Conservation (phyloP, 768 basidiomycete species). For the Gelatoporia subvermispora region DNA sequence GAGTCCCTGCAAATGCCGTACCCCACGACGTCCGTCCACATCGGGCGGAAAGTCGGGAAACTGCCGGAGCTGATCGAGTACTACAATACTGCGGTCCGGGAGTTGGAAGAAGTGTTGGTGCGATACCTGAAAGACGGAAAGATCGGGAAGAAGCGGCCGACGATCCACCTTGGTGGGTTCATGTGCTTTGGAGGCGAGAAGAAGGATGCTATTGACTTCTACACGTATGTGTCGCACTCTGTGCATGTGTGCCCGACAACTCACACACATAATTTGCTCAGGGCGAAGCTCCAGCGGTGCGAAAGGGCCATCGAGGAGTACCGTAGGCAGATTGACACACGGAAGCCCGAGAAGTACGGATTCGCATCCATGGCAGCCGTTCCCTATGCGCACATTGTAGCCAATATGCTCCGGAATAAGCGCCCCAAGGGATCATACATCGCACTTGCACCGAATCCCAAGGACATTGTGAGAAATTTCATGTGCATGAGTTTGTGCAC, state of each 20-base stretch:
- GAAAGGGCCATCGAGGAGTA: conserved; percentile 72
- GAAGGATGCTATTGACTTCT: conserved; percentile 91
- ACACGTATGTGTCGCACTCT: conserved; percentile 55
- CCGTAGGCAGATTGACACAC: conserved; percentile 64
- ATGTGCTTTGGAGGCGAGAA: conserved; percentile 80
- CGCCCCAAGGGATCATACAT: conserved; percentile 70
- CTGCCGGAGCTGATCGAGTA: conserved; percentile 89
- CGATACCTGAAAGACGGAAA: conserved; percentile 82
- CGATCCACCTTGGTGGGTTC: conserved; percentile 70
- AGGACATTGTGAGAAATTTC: conserved; percentile 63
- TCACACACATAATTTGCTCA: conserved; percentile 8
- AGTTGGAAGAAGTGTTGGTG: conserved; percentile 86
- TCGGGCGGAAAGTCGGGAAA: conserved; percentile 80
- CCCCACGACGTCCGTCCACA: conserved; percentile 87
- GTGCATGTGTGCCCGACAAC: background rate
- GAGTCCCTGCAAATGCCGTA: conserved; percentile 71
- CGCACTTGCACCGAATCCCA: conserved; percentile 79
- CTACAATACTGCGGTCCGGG: conserved; percentile 90
- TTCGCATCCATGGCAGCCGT: conserved; percentile 89
- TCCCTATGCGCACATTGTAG: conserved; percentile 84
- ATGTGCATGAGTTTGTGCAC: background rate
- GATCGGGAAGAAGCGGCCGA: conserved; percentile 78
- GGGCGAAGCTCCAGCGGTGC: conserved; percentile 49
- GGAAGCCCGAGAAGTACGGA: conserved; percentile 84
- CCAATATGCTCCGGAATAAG: conserved; percentile 62